Conservation (phyloP, 495 filamentous ascomycete genomes). For the Lophiostoma macrostomum region DNA sequence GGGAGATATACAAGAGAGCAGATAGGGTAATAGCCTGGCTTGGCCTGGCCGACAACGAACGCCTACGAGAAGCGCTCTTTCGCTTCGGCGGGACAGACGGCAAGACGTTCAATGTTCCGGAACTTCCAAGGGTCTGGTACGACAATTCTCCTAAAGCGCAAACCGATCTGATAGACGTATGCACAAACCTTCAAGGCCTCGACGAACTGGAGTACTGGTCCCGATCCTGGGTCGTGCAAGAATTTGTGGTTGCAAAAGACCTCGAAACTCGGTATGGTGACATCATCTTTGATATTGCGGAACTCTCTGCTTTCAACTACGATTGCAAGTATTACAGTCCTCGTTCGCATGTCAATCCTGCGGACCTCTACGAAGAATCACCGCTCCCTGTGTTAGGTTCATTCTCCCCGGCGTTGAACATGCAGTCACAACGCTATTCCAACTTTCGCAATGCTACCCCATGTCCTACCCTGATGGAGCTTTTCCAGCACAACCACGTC, state of each 20-base stretch:
- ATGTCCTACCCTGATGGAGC: too few relatives aligned
- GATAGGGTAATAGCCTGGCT: conserved; percentile 1
- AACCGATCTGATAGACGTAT: neutral
- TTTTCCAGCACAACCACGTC: too few relatives aligned
- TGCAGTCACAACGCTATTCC: too few relatives aligned
- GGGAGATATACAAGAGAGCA: conserved; percentile 4
- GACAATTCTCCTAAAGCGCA: neutral
- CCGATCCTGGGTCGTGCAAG: neutral
- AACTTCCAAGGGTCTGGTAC: neutral
- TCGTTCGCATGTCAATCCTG: too few relatives aligned
- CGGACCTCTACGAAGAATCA: too few relatives aligned
- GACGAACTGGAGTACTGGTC: neutral
- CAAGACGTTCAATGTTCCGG: neutral
- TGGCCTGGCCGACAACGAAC: neutral
- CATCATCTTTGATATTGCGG: neutral
- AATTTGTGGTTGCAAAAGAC: neutral
- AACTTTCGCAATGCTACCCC: too few relatives aligned
- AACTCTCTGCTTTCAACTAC: too few relatives aligned
- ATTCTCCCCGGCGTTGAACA: too few relatives aligned
- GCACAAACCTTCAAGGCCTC: neutral
- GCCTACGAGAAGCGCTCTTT: neutral
- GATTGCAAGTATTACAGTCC: too few relatives aligned
- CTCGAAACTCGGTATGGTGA: neutral
- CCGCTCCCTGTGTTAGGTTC: too few relatives aligned
- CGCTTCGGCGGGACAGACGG: neutral